phyloP scores from a whole-genome alignment of 805 yeast genomes.

The Kodamaea lidongshanica region DNA sequence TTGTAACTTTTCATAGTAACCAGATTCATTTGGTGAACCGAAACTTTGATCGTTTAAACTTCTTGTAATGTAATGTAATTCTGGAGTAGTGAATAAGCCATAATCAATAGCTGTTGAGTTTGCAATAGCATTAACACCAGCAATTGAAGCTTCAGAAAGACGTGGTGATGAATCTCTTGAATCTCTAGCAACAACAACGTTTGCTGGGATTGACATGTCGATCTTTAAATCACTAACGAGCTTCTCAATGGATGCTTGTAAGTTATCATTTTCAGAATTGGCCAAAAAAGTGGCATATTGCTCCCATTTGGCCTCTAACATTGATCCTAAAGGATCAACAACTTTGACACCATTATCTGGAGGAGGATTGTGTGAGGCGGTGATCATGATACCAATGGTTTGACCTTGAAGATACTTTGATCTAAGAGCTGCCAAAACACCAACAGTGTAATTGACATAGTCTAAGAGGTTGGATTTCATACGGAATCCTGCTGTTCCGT shows the following conservation, averaged over 20 bases:
- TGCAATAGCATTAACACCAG: slow-evolving; percentile 50
- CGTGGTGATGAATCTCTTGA: slow-evolving; percentile 79
- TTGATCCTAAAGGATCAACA: slow-evolving; percentile 90
- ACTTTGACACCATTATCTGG: slow-evolving; percentile 47
- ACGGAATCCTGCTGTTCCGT: slow-evolving; percentile 98
- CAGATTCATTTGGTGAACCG: slow-evolving; percentile 59
- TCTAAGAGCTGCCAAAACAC: slow-evolving; percentile 74
- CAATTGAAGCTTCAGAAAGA: slow-evolving; percentile 52
- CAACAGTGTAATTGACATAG: slow-evolving; percentile 69
- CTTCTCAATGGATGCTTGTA: slow-evolving; percentile 32
- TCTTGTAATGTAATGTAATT: slow-evolving; percentile 81
- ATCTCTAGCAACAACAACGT: slow-evolving; percentile 73
- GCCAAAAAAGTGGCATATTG: slow-evolving; percentile 72
- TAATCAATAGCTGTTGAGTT: slow-evolving; percentile 43
- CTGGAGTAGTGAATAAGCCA: slow-evolving; percentile 86
- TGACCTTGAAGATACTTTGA: slow-evolving; percentile 65
- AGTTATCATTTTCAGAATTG: slow-evolving; percentile 49
- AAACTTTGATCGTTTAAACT: slow-evolving; percentile 58
- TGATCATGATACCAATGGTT: slow-evolving; percentile 91
- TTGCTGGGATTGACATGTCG: slow-evolving; percentile 37
- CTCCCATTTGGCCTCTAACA: slow-evolving; percentile 86
- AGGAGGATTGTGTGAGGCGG: slow-evolving; percentile 94
- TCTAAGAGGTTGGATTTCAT: slow-evolving; percentile 64
- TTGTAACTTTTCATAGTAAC: slow-evolving; percentile 64
- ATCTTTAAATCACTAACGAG: slow-evolving; percentile 41